Evolutionary conservation across 208 protist genomes (phyloP).

Genomic region (Wallacemonas sp.): DNA sequence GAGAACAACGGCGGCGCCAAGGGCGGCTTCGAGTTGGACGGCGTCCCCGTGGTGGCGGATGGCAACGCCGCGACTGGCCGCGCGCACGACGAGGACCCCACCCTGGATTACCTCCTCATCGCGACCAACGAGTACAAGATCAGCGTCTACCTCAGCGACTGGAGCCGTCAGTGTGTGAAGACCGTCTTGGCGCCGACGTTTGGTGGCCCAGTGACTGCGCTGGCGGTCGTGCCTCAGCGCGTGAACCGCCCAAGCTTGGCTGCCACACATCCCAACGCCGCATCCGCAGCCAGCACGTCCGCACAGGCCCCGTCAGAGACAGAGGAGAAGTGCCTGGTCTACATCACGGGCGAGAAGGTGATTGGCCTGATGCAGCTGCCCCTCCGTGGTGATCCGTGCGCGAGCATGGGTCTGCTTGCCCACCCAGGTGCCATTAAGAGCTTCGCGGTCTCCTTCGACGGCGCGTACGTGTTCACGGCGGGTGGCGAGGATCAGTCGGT

Average conservation of each 20-base stretch:
- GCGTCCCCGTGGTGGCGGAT: background rate
- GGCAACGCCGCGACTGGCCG: background rate
- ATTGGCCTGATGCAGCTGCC: slow-evolving; percentile 93
- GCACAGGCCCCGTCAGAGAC: background rate
- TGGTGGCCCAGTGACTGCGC: slow-evolving; percentile 83
- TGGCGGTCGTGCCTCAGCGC: slow-evolving; percentile 44
- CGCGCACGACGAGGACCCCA: slow-evolving; percentile 21
- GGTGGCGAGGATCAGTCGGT: slow-evolving; percentile 90
- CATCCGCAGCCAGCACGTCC: background rate
- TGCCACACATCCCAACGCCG: background rate
- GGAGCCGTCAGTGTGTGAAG: slow-evolving; percentile 86
- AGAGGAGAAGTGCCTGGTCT: slow-evolving; percentile 66
- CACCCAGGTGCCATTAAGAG: slow-evolving; percentile 85
- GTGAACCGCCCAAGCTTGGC: background rate
- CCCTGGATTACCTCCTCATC: slow-evolving; percentile 73
- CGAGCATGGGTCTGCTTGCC: slow-evolving; percentile 92
- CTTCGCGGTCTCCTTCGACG: slow-evolving; percentile 81
- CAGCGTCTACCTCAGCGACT: slow-evolving; percentile 78
- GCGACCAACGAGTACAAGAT: slow-evolving; percentile 93
- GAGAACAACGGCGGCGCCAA: background rate
- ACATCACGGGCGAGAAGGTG: slow-evolving; percentile 89
- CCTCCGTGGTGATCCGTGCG: slow-evolving; percentile 90
- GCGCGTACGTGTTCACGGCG: slow-evolving; percentile 88
- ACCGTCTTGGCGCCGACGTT: slow-evolving; percentile 92
- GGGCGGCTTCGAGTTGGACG: slow-evolving; percentile 8